A percentile compares a stretch with the other conserved stretches of the same genome.
These are phyloP conservation scores for Lachnellula occidentalis DNA, from an alignment of 2,329 filamentous ascomycete species.

Conservation along the genomic window DNA sequence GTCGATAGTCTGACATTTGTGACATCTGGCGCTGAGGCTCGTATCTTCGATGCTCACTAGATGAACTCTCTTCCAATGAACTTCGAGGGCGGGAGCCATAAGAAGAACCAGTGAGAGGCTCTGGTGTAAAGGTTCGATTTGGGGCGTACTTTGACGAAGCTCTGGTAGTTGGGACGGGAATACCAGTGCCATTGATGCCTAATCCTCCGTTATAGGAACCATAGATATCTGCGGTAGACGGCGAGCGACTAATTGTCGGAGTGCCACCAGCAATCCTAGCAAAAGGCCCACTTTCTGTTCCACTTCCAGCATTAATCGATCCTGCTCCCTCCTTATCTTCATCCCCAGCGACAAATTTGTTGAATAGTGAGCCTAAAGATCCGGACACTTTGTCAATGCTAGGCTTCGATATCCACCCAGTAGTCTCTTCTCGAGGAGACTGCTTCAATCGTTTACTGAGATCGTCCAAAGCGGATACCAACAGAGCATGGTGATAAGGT, in stretches of 20 bases:
- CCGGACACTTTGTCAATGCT: constrained; percentile 95
- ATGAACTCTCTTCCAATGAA: constrained; percentile 42
- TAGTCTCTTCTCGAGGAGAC: constrained; percentile 73
- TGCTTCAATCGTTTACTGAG: constrained; percentile 77
- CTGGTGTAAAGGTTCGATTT: constrained; percentile 22
- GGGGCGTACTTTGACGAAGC: constrained; percentile 30
- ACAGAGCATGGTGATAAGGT: constrained; percentile 72
- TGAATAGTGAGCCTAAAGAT: constrained; percentile 87
- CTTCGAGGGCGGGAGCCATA: constrained; percentile 32
- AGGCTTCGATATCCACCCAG: constrained; percentile 89
- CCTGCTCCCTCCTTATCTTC: constrained; percentile 63
- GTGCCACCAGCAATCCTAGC: constrained; percentile 72
- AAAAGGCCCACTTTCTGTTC: constrained; percentile 69
- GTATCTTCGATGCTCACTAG: constrained; percentile 39
- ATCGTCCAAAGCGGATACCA: constrained; percentile 77
- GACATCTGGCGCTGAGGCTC: constrained; percentile 39
- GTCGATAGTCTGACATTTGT: constrained; percentile 35
- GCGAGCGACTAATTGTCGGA: constrained; percentile 67
- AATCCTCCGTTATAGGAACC: constrained; percentile 32
- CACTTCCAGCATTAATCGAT: constrained; percentile 49
- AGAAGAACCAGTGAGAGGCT: constrained; percentile 19
- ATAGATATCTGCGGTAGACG: constrained; percentile 70
- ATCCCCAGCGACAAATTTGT: constrained; percentile 91
- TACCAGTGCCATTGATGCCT: constrained; percentile 25
- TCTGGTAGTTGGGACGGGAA: constrained; percentile 16